Percentiles rank a stretch among this genome's conserved stretches.
Evolutionary conservation across 495 filamentous ascomycete species (phyloP).

Genomic region (Neurospora sp.): DNA sequence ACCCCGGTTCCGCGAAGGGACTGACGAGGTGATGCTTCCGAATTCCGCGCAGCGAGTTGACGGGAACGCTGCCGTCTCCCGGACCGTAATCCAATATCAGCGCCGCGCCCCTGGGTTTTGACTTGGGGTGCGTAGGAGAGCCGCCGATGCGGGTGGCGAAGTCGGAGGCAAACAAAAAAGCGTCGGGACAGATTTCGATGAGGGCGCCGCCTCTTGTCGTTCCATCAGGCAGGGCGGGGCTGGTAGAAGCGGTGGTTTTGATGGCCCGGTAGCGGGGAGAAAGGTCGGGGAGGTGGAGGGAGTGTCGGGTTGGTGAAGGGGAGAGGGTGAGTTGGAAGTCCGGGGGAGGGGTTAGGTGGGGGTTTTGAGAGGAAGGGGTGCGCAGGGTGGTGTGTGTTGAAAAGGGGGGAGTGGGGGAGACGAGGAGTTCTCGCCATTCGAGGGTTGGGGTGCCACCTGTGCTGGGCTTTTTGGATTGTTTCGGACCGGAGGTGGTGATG

Average conservation of each 20-base stretch:
- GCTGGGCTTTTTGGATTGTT: conserved; percentile 22
- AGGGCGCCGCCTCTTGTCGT: too few relatives aligned
- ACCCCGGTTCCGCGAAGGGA: conserved; percentile 67
- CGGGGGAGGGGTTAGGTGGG: conserved; percentile 37
- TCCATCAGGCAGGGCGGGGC: too few relatives aligned
- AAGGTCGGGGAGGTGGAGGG: conserved; percentile 73
- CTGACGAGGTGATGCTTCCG: conserved; percentile 58
- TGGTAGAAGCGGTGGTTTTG: conserved; percentile 9
- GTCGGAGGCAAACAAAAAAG: conserved; percentile 63
- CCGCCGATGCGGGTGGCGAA: conserved; percentile 75
- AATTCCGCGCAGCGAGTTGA: conserved; percentile 84
- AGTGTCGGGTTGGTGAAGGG: conserved; percentile 65
- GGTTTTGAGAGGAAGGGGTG: conserved; percentile 45
- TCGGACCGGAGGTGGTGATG: neutral
- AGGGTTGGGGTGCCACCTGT: conserved; percentile 28
- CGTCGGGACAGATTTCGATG: conserved; percentile 86
- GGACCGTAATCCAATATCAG: conserved; percentile 94
- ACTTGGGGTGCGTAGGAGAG: too few relatives aligned
- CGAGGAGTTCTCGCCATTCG: conserved; percentile 84
- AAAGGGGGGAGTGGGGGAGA: conserved; percentile 53
- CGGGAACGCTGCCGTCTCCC: conserved; percentile 56
- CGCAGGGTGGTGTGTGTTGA: conserved; percentile 33
- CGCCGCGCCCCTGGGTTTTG: conserved; percentile 63
- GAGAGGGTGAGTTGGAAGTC: conserved; percentile 81
- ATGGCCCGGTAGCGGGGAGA: conserved; percentile 72